Conservation (phyloP, 352 stramenopile genomes). For the Phytopythium mirpurense region DNA sequence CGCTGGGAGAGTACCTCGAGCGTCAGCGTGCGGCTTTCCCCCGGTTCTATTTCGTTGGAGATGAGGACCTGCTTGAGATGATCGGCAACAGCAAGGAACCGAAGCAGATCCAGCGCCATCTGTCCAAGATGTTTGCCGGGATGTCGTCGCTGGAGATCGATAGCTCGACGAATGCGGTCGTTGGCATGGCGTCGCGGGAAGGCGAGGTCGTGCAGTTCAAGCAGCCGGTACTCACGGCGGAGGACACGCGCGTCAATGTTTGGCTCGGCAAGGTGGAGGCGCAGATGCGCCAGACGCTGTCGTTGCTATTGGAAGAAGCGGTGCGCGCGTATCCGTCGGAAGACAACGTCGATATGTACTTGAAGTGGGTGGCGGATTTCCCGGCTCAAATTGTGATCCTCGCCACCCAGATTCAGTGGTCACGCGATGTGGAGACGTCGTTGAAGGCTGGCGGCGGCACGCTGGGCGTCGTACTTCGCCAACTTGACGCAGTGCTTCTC, state of each 20-base stretch:
- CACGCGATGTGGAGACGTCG: conserved; percentile 89
- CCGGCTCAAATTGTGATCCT: conserved; percentile 99
- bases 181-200: conserved; percentile 97
- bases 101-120: conserved; percentile 94
- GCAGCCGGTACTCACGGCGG: conserved; percentile 87
- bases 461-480: conserved; percentile 41
- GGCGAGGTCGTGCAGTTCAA: conserved; percentile 96
- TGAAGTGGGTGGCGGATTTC: conserved; percentile 97
- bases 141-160: conserved; percentile 92
- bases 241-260: conserved; percentile 90
- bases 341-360: conserved; percentile 82
- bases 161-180: conserved; percentile 60
- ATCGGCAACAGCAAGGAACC: conserved; percentile 99
- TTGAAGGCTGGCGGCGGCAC: conserved; percentile 65
- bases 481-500: conserved; percentile 86
- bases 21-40: conserved; percentile 94
- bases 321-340: conserved; percentile 79
- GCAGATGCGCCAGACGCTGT: conserved; percentile 97
- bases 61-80: conserved; percentile 99
- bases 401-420: conserved; percentile 97
- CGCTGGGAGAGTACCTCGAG: conserved; percentile 99
- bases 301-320: conserved; percentile 92
- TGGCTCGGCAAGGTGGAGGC: conserved; percentile 97
- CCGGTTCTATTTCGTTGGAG: conserved; percentile 99
- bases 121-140: conserved; percentile 99